These are phyloP conservation scores for Gossypium herbaceum DNA, from an alignment of 345 rosid species.

Conservation along the genomic window DNA sequence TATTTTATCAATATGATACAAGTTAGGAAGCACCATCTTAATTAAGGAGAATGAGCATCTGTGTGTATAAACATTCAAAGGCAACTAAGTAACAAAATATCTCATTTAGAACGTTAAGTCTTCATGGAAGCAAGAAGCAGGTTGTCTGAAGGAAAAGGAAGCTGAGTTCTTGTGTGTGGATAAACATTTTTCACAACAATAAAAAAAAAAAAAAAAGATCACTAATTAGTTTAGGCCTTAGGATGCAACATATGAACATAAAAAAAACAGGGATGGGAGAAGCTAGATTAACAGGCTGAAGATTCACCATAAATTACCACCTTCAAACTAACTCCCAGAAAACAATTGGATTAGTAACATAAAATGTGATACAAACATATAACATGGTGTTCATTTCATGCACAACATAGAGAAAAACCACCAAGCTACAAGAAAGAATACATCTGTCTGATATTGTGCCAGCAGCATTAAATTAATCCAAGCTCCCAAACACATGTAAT, in stretches of 20 bases:
- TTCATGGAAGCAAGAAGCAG: constrained; percentile 6
- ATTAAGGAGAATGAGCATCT: neutral
- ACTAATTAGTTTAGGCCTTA: neutral
- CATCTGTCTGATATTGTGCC: neutral
- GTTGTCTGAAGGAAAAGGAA: neutral
- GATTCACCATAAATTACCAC: neutral
- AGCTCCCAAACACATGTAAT: neutral
- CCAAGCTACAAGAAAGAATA: constrained; percentile 2
- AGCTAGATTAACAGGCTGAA: neutral
- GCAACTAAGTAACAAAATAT: neutral
- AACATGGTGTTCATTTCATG: neutral
- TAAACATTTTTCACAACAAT: neutral
- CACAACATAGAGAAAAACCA: neutral
- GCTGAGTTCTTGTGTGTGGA: neutral
- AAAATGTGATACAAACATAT: neutral
- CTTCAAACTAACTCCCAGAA: neutral
- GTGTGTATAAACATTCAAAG: neutral
- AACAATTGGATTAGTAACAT: neutral
- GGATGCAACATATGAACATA: neutral
- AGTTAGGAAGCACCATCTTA: constrained; percentile 2
- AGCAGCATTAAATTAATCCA: neutral
- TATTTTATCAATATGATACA: constrained; percentile 13
- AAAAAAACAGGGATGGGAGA: neutral
- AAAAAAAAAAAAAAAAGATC: neutral
- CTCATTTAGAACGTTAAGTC: neutral